Base-by-base conservation (phyloP, 1,284 basidiomycete species). In the Rhodotorula sp. region DNA sequence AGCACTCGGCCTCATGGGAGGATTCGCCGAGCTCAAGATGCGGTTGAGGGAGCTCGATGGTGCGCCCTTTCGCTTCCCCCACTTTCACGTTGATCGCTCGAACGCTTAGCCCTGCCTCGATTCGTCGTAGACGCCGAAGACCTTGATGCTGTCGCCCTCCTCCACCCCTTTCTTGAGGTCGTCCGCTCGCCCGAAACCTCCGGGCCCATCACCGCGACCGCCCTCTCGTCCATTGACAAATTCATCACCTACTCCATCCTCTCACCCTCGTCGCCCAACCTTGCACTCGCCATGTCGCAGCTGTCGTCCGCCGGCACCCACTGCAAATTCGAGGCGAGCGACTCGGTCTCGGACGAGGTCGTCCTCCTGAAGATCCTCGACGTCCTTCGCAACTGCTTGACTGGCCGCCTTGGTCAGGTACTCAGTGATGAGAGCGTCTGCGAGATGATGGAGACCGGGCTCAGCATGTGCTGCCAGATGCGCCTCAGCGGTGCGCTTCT, bases 391-490 rank as follows among this genome's bases (percentile, higher is more conserved):
- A 89, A 92, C 80, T 89, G 92, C 78, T 85, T 96, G 77, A 88
- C 89, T 69, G 87, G 88, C 36, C 41, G 83, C 65, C 86, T 90
- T n/a, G 90, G 89, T 0, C 80, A 81, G 34, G 84, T 86, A 21
- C 85, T 97, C 53, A 91, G 92, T 51, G 96, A 99, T 79, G 89
- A 97, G 71, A 92, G 94, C 81, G 90, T 99, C 32, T 99, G 97
- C 81, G 96, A 98, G 83, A 94, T 99, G 89, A 85, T 99, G 79
- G 97, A 99, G 83, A 97, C 96, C 10, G 95, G 97, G 1, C 83
- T 99, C 74, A 97, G 94, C 48, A 98, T 97, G 78, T 94, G 94
- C 77, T 98, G 96, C 82, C 93, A 98, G 81, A 97, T 96, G 85
- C 86, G 97, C 55, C 85, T 98, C 10, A 93, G 92, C 78, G 95